Percentiles rank a stretch among this genome's conserved stretches.
These are phyloP conservation scores for Hordeum pubiflorum DNA, from an alignment of 202 grass and related monocot genomes.

Conservation along the genomic window DNA sequence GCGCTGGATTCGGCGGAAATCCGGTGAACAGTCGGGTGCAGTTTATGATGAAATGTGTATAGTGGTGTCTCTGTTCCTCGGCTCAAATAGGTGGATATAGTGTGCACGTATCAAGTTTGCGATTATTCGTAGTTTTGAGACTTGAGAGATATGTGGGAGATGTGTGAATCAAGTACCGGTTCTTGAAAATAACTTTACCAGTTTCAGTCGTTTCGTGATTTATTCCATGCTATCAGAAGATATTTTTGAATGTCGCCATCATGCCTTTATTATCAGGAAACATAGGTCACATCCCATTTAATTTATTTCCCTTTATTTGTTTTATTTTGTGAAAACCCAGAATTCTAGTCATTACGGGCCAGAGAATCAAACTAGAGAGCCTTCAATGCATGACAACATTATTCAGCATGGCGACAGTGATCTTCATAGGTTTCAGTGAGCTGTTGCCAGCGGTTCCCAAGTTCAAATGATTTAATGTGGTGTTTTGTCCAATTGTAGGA, in stretches of 20 bases:
- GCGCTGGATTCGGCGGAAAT: background rate
- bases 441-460: background rate
- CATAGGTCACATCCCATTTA: conserved; percentile 35
- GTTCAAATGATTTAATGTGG: background rate
- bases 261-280: conserved; percentile 20
- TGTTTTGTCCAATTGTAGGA: background rate
- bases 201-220: background rate
- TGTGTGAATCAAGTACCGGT: background rate
- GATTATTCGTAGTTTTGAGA: background rate
- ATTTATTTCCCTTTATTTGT: background rate
- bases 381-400: conserved; percentile 5
- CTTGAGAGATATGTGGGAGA: background rate
- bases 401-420: conserved; percentile 12
- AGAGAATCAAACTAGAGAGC: background rate
- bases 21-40: background rate
- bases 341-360: conserved; percentile 12
- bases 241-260: conserved; percentile 4
- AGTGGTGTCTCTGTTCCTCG: background rate
- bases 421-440: background rate
- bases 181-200: background rate
- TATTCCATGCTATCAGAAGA: conserved; percentile 1
- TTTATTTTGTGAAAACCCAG: background rate
- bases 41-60: background rate
- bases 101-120: conserved; percentile 1
- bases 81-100: background rate